These are phyloP conservation scores for Cydonia oblonga DNA, from an alignment of 331 rosid genomes.

Conservation along the genomic window DNA sequence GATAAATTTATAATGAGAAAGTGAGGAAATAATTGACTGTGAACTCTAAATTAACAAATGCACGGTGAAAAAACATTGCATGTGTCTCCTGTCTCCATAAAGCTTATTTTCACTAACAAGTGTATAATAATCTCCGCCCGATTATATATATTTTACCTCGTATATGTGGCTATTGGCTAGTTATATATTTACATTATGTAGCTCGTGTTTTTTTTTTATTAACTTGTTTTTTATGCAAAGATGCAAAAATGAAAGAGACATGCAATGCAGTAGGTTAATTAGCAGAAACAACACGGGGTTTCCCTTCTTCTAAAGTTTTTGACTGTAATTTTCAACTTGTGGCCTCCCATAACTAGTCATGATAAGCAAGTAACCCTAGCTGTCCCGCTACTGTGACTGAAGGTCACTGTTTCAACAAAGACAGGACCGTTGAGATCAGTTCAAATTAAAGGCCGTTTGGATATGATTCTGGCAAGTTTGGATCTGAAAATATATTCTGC, in stretches of 20 bases:
- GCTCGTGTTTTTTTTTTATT: neutral
- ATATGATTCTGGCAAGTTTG: neutral
- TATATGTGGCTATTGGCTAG: neutral
- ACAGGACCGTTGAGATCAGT: neutral
- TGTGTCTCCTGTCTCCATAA: too few relatives aligned
- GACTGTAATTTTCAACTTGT: slow-evolving; percentile 6
- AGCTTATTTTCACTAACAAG: too few relatives aligned
- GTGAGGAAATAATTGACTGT: too few relatives aligned
- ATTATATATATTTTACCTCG: neutral
- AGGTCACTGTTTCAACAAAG: neutral
- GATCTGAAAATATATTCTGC: neutral
- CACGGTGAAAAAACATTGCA: neutral
- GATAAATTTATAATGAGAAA: too few relatives aligned
- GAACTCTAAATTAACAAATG: neutral
- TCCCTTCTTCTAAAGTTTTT: slow-evolving; percentile 3
- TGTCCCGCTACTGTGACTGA: neutral
- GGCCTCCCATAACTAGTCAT: neutral
- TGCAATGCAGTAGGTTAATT: neutral
- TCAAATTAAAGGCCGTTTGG: neutral
- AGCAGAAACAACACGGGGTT: slow-evolving; percentile 5
- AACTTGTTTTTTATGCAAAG: neutral
- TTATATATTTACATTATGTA: neutral
- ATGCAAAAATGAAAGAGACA: slow-evolving; percentile 1
- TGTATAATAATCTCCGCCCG: neutral
- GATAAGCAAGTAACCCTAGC: slow-evolving; percentile 2